phyloP scores from a whole-genome alignment of 2,329 filamentous ascomycete species.

The Colletotrichum navitas region DNA sequence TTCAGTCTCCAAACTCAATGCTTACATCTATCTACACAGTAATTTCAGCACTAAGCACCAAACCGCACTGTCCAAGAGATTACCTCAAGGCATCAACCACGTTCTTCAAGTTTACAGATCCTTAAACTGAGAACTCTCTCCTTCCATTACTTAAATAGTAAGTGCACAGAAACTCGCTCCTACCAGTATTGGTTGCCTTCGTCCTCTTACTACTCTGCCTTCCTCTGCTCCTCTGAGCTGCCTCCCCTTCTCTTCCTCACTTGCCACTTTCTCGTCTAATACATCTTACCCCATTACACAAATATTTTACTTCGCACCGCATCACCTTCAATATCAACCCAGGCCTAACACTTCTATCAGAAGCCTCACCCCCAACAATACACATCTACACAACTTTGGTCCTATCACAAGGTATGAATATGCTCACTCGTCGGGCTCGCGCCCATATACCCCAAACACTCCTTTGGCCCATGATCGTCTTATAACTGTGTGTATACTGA shows the following conservation, averaged over 20 bases:
- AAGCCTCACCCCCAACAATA: not conserved
- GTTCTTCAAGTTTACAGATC: not conserved
- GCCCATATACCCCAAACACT: not conserved
- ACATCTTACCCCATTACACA: not conserved
- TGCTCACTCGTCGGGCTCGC: no score
- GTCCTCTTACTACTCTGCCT: not conserved
- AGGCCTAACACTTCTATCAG: not conserved
- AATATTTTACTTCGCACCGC: not conserved
- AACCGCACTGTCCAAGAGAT: not conserved
- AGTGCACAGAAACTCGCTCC: slow-evolving; percentile 9
- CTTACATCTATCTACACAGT: slow-evolving; percentile 9
- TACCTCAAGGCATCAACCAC: not conserved
- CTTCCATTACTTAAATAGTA: slow-evolving; percentile 1
- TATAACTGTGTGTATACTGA: slow-evolving; percentile 12
- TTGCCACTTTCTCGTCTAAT: not conserved
- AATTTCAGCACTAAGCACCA: not conserved
- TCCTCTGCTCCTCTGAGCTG: not conserved
- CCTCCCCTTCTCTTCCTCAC: slow-evolving; percentile 1
- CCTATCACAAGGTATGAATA: not conserved
- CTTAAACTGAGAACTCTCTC: slow-evolving; percentile 1
- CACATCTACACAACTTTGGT: not conserved
- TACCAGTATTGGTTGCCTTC: not conserved
- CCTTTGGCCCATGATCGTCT: not conserved
- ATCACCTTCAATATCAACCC: not conserved
- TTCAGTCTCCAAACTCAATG: not conserved